These are phyloP conservation scores for Hura crepitans DNA, from an alignment of 441 rosid genomes.

Conservation along the genomic window DNA sequence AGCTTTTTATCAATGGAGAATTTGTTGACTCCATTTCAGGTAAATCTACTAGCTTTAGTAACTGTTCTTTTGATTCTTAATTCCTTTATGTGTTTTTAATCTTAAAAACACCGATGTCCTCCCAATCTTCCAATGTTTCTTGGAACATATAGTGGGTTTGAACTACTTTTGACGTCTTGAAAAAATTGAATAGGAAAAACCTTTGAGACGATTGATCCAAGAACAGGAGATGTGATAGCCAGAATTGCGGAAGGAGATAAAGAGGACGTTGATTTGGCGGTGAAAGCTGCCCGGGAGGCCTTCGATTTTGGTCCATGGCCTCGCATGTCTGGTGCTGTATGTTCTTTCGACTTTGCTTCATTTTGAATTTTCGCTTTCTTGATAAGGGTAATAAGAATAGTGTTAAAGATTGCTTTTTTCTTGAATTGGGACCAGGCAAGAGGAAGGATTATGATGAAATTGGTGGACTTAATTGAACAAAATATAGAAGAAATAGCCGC, in stretches of 20 bases:
- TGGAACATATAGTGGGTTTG: too few relatives aligned
- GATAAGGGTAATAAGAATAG: too few relatives aligned
- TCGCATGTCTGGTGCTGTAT: constrained; percentile 59
- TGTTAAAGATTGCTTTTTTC: too few relatives aligned
- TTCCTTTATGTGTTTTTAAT: too few relatives aligned
- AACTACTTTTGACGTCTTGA: too few relatives aligned
- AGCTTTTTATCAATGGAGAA: constrained; percentile 73
- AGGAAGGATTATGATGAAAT: constrained; percentile 55
- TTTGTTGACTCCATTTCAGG: constrained; percentile 69
- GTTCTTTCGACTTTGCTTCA: constrained; percentile 16
- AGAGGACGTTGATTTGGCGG: constrained; percentile 74
- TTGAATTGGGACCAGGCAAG: constrained; percentile 41
- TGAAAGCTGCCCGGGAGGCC: constrained; percentile 70
- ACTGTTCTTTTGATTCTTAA: too few relatives aligned
- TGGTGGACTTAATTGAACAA: constrained; percentile 59
- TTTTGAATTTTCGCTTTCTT: too few relatives aligned
- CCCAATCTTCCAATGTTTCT: too few relatives aligned
- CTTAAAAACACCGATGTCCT: too few relatives aligned
- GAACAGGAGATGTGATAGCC: constrained; percentile 51
- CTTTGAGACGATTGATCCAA: constrained; percentile 71
- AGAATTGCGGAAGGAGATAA: constrained; percentile 57
- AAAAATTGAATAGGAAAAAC: constrained; percentile 35
- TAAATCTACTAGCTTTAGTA: constrained; percentile 14
- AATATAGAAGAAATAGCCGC: constrained; percentile 61
- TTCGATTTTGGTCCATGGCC: constrained; percentile 91